Base-by-base conservation (phyloP, 768 basidiomycete genomes). In the Boletus tomentosulus region DNA sequence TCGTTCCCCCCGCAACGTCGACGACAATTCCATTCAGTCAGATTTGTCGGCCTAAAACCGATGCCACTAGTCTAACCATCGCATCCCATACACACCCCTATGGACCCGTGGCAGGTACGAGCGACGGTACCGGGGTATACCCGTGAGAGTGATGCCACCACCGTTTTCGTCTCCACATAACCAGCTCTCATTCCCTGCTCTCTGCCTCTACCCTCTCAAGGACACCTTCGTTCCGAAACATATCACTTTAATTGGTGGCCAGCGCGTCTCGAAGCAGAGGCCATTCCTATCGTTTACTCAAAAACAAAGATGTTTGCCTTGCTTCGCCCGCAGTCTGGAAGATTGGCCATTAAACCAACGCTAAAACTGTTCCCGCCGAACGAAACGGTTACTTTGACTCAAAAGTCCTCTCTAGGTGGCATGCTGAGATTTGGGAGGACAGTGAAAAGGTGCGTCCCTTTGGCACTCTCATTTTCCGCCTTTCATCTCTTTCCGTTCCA, bases 401-500 rank as follows among this genome's bases (percentile, higher is more conserved):
- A 24, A 98, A 98, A 68, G 87, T 98, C 8, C 78, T 99, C 56
- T 92, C 89, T 62, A 78, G 96, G 61, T 88, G 91, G 74, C 96
- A 98, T 66, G 96, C 96, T 13, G 96, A 98, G 73, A 89, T 99
- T n/a, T 99, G 88, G 96, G 94, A 92, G 74, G 92, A 96, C 56
- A 76, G 72, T 41, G 84, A 82, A 44, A 96, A 96, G 83, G 94
- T 92, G 46, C 47, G 76, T 66, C 11, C 6, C 4, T 44, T 51
- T 45, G n/a, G 3, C 50, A 24, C 25, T 28, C 38, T 35, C 35
- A 33, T 41, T 45, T 43, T 47, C 44, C 35, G 47, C 60, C 49
- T 47, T 56, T 42, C 59, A 58, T 31, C 56, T 57, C 43, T 7
- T 30, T 53, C 43, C 37, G 4, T n/a, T n/a, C 31, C 44, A 98